phyloP scores from a whole-genome alignment of 2,329 filamentous ascomycete species.

The Aschersonia sp. region DNA sequence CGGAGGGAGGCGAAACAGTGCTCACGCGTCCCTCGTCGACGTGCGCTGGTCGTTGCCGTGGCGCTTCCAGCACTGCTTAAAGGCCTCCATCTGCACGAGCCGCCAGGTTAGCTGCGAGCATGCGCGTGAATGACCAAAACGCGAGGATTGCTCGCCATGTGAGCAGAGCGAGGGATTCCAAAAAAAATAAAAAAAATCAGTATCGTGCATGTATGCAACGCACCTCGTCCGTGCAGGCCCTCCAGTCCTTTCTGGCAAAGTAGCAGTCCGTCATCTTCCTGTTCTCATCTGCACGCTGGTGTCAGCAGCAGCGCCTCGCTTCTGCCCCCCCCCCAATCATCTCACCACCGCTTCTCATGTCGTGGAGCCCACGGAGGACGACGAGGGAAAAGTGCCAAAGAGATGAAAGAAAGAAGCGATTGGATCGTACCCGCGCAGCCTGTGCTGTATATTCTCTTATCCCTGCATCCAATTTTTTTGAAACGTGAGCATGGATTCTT shows the following conservation, averaged over 20 bases:
- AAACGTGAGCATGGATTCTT: background rate
- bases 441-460: conserved; percentile 94
- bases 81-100: conserved; percentile 62
- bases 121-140: background rate
- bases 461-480: conserved; percentile 40
- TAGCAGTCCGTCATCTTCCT: conserved; percentile 87
- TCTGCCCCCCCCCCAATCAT: background rate
- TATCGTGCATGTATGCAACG: conserved; percentile 17
- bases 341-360: background rate
- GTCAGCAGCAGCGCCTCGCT: background rate
- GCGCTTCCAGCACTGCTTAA: conserved; percentile 81
- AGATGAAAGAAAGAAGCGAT: background rate
- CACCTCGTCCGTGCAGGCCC: conserved; percentile 76
- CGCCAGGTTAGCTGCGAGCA: background rate
- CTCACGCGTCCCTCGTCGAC: conserved; percentile 48
- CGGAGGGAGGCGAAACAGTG: background rate
- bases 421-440: conserved; percentile 62
- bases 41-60: conserved; percentile 80
- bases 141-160: too few species aligned
- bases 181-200: background rate
- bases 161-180: background rate
- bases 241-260: conserved; percentile 92
- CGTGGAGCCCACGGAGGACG: too few species aligned
- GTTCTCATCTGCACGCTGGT: conserved; percentile 55
- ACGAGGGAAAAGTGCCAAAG: background rate